Evolutionary conservation across 345 rosid genomes (phyloP).

Genomic region (Populus euphratica): DNA sequence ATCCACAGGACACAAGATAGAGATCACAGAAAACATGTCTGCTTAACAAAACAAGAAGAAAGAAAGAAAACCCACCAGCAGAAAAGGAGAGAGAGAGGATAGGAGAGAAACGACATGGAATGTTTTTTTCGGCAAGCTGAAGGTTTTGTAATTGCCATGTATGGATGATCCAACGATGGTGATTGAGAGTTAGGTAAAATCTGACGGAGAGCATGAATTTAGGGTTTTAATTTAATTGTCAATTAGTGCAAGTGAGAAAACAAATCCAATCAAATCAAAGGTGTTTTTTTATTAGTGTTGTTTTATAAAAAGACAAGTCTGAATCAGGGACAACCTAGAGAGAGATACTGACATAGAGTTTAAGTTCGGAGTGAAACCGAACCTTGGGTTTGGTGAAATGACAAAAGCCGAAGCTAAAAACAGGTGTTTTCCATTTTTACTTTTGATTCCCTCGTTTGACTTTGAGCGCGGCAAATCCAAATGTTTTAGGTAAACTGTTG

Average conservation of each 20-base stretch:
- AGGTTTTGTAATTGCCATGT: neutral
- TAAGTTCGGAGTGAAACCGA: slow-evolving; percentile 11
- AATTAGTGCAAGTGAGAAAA: neutral
- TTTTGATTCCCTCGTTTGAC: slow-evolving; percentile 19
- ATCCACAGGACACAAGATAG: neutral
- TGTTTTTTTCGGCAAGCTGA: neutral
- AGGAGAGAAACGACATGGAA: neutral
- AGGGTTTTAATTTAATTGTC: slow-evolving; percentile 1
- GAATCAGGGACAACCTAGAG: slow-evolving; percentile 2
- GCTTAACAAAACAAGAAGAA: neutral
- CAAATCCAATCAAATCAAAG: neutral
- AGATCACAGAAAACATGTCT: neutral
- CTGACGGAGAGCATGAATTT: neutral
- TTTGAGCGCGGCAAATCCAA: slow-evolving; percentile 40
- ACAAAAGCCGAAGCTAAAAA: slow-evolving; percentile 31
- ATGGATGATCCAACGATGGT: slow-evolving; percentile 7
- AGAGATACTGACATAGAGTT: neutral
- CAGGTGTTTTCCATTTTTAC: neutral
- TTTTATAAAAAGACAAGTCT: neutral
- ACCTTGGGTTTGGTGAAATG: slow-evolving; percentile 13
- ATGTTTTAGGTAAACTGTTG: neutral
- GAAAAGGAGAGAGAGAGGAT: neutral
- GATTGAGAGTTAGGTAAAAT: neutral
- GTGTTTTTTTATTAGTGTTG: neutral
- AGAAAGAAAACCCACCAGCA: neutral